phyloP scores from a whole-genome alignment of 2,329 filamentous ascomycete genomes.

The Septoria linicola region DNA sequence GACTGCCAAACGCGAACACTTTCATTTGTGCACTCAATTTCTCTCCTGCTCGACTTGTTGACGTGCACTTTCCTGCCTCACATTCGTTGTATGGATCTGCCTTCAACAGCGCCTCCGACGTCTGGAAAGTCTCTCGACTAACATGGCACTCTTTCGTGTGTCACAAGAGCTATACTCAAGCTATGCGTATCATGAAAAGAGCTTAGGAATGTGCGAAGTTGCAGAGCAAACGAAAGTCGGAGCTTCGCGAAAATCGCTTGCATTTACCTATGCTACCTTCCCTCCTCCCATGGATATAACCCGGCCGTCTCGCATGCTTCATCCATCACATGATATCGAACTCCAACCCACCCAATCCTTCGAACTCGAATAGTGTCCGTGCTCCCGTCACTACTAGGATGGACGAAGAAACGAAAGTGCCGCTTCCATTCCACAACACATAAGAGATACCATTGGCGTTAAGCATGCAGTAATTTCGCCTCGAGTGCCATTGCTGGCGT shows the following conservation, averaged over 20 bases:
- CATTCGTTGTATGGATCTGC: background rate
- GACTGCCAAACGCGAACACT: slow-evolving; percentile 4
- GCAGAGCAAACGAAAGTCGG: too few relatives aligned
- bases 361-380: slow-evolving; percentile 8
- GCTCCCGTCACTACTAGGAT: slow-evolving; percentile 1
- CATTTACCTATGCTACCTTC: slow-evolving; percentile 11
- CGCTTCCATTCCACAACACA: slow-evolving; percentile 4
- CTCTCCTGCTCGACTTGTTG: too few relatives aligned
- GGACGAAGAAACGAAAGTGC: slow-evolving; percentile 5
- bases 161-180: slow-evolving; percentile 34
- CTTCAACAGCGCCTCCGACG: background rate
- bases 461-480: slow-evolving; percentile 12
- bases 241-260: too few relatives aligned
- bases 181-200: slow-evolving; percentile 71
- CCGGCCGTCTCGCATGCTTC: slow-evolving; percentile 18
- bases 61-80: too few relatives aligned
- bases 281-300: slow-evolving; percentile 11
- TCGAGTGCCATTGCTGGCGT: slow-evolving; percentile 40
- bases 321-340: slow-evolving; percentile 18
- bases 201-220: slow-evolving; percentile 68
- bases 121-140: background rate
- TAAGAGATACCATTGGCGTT: slow-evolving; percentile 12
- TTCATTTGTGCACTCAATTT: background rate
- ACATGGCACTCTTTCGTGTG: background rate
- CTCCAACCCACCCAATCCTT: slow-evolving; percentile 1